Evolutionary conservation across 345 rosid genomes (phyloP).

Genomic region (Salix koriyanagi): DNA sequence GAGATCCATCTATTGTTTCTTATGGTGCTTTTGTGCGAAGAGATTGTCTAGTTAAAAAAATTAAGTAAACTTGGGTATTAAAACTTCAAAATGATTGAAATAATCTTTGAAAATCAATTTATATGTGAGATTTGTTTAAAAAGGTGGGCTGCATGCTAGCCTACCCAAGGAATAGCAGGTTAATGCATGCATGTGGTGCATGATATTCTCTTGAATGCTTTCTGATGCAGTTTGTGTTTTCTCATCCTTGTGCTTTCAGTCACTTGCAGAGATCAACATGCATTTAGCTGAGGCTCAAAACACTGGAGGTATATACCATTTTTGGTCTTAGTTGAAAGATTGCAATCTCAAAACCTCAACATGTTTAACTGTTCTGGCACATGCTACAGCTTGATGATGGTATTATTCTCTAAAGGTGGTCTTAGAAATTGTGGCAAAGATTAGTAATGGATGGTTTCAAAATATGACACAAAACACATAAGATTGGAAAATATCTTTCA

Average conservation of each 20-base stretch:
- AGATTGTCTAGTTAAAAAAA: neutral
- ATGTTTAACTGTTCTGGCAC: neutral
- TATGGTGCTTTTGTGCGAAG: neutral
- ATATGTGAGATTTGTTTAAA: neutral
- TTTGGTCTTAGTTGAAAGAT: slow-evolving; percentile 12
- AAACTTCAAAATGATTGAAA: neutral
- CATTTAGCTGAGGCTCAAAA: slow-evolving; percentile 74
- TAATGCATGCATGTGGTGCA: neutral
- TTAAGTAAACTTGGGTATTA: neutral
- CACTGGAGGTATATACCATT: slow-evolving; percentile 63
- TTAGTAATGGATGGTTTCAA: neutral
- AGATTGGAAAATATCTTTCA: neutral
- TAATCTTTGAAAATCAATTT: neutral
- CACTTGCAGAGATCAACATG: slow-evolving; percentile 81
- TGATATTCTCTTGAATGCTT: slow-evolving; percentile 11
- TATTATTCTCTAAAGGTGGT: neutral
- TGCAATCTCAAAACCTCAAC: slow-evolving; percentile 3
- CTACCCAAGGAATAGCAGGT: neutral
- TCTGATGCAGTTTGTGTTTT: slow-evolving; percentile 29
- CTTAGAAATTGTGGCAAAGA: neutral
- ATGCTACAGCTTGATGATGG: neutral
- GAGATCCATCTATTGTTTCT: neutral
- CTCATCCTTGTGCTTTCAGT: slow-evolving; percentile 51
- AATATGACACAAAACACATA: neutral
- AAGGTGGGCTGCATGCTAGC: neutral